Evolutionary conservation across 768 basidiomycete species (phyloP).

Genomic region (Tephrocybe rancida): DNA sequence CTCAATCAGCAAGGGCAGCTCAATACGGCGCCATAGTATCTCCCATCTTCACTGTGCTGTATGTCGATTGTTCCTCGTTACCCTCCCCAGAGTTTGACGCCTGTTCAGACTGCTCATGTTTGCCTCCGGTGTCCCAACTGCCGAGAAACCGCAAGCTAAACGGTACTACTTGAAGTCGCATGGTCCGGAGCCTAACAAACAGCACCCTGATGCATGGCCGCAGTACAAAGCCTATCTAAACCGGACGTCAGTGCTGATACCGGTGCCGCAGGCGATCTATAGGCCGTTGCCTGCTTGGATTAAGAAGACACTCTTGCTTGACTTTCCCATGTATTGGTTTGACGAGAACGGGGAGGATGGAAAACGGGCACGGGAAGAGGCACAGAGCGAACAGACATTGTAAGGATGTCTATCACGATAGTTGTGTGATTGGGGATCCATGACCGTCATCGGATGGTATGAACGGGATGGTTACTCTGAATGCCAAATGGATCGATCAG

Average conservation of each 20-base stretch:
- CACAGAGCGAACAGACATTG: conserved; percentile 9
- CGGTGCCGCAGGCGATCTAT: conserved; percentile 60
- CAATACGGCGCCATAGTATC: conserved; percentile 63
- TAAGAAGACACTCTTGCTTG: conserved; percentile 59
- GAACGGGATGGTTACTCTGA: no score
- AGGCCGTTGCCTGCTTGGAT: conserved; percentile 47
- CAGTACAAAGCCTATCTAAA: conserved; percentile 57
- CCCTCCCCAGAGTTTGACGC: background rate
- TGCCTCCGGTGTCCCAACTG: conserved; percentile 68
- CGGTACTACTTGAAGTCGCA: conserved; percentile 57
- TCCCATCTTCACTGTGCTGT: conserved; percentile 69
- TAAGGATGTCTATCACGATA: background rate
- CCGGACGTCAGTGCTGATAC: conserved; percentile 62
- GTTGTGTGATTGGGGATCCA: no score
- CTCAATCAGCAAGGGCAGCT: conserved; percentile 47
- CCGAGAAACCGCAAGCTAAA: conserved; percentile 67
- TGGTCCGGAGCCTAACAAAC: conserved; percentile 33
- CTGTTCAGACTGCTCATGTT: conserved; percentile 57
- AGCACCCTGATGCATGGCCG: conserved; percentile 43
- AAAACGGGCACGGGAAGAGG: conserved; percentile 40
- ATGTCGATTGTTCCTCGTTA: conserved; percentile 19
- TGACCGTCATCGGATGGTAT: no score
- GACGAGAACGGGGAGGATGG: conserved; percentile 54
- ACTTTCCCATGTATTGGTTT: conserved; percentile 65
- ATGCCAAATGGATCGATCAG: no score